Conservation (phyloP, 75 land plant species). For the Azolla pinnata region DNA sequence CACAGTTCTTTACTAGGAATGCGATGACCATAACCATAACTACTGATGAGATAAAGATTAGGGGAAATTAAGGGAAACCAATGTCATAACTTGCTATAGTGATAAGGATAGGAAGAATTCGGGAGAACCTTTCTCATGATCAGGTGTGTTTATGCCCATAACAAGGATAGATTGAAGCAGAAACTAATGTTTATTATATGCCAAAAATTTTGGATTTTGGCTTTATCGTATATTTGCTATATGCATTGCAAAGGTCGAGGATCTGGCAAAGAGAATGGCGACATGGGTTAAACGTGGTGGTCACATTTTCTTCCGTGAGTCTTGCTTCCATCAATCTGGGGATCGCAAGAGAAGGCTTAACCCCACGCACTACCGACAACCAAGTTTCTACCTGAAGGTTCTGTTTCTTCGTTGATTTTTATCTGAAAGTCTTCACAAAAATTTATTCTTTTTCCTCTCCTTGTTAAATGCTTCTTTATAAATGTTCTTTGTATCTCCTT, state of each 20-base stretch:
- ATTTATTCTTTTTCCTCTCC: neutral
- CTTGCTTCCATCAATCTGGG: conserved; percentile 98
- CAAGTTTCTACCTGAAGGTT: conserved; percentile 92
- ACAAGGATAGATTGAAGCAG: neutral
- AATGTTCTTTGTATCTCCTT: neutral
- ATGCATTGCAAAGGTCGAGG: conserved; percentile 42
- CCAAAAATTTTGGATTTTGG: neutral
- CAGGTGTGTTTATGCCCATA: no score
- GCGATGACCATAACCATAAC: no score
- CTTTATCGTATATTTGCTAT: neutral
- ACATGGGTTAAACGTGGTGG: conserved; percentile 90
- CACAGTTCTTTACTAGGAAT: no score
- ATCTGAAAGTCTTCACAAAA: neutral
- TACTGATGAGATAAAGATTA: no score
- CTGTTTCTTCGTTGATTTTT: neutral
- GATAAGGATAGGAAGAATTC: no score
- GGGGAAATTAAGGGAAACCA: no score
- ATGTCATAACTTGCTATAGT: no score
- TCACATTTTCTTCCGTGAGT: conserved; percentile 83
- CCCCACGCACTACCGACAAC: conserved; percentile 92
- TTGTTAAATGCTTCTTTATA: neutral
- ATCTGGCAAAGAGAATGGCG: conserved; percentile 53
- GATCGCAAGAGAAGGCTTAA: conserved; percentile 75
- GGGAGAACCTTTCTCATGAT: no score
- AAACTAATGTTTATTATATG: neutral